phyloP scores from a whole-genome alignment of 2,329 filamentous ascomycete species.

The Epichloe sylvatica region DNA sequence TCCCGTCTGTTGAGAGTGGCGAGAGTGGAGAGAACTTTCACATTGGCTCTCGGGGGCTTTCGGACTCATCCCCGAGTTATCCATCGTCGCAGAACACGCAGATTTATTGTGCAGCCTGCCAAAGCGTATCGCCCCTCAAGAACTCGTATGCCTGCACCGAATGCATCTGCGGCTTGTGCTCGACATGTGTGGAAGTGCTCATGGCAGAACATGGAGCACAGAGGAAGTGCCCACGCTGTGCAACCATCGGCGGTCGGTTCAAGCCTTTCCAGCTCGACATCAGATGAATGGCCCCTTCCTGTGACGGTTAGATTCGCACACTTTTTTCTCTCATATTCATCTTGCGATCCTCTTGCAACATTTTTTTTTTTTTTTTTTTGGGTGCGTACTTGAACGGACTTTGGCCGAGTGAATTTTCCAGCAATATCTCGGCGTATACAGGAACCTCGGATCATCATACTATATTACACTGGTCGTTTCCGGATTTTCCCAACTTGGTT shows the following conservation, averaged over 20 bases:
- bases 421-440: background rate
- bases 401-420: background rate
- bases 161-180: slow-evolving; percentile 87
- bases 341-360: background rate
- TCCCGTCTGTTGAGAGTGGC: slow-evolving; percentile 77
- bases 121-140: slow-evolving; percentile 59
- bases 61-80: slow-evolving; percentile 59
- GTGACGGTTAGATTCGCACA: slow-evolving; percentile 4
- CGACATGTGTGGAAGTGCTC: slow-evolving; percentile 70
- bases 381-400: background rate
- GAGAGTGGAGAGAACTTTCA: slow-evolving; percentile 59
- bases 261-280: slow-evolving; percentile 79
- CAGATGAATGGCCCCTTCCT: slow-evolving; percentile 5
- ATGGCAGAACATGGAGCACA: slow-evolving; percentile 62
- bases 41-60: slow-evolving; percentile 50
- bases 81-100: slow-evolving; percentile 62
- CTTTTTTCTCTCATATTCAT: background rate
- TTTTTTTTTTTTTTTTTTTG: background rate
- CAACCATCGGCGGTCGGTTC: slow-evolving; percentile 64
- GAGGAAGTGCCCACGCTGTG: slow-evolving; percentile 66
- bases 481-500: background rate
- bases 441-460: background rate
- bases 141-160: slow-evolving; percentile 91
- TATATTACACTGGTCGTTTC: background rate
- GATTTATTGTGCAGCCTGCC: slow-evolving; percentile 85